phyloP scores from a whole-genome alignment of 768 basidiomycete species.

The Boletus vinaceobasis region DNA sequence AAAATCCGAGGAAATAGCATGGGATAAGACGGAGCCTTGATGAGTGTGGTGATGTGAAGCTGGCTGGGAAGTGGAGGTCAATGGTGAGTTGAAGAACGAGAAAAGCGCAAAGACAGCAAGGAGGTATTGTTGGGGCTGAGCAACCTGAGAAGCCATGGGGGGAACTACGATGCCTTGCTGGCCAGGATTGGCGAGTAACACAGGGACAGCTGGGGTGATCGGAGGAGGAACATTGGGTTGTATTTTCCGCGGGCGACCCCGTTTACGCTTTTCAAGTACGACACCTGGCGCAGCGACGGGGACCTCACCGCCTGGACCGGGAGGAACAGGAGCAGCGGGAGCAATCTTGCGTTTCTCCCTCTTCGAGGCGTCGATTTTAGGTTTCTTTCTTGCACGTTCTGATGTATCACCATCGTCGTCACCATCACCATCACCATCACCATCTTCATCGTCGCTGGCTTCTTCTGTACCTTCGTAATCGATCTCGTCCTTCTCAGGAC shows the following conservation, averaged over 20 bases:
- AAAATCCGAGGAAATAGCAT: slow-evolving; percentile 23
- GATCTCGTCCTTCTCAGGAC: slow-evolving; percentile 72
- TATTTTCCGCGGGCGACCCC: slow-evolving; percentile 78
- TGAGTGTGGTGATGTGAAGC: slow-evolving; percentile 44
- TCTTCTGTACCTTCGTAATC: slow-evolving; percentile 42
- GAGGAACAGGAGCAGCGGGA: slow-evolving; percentile 22
- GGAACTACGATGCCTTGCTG: slow-evolving; percentile 15
- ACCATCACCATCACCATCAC: slow-evolving; percentile 35
- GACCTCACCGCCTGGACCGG: slow-evolving; percentile 18
- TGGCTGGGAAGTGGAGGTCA: slow-evolving; percentile 42
- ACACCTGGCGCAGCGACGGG: slow-evolving; percentile 29
- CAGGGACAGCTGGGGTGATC: slow-evolving; percentile 23
- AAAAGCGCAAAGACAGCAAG: slow-evolving; percentile 82
- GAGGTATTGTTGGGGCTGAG: slow-evolving; percentile 57
- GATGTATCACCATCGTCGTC: slow-evolving; percentile 38
- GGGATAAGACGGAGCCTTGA: slow-evolving; percentile 55
- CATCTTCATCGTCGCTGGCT: slow-evolving; percentile 42
- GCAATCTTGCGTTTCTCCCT: slow-evolving; percentile 42
- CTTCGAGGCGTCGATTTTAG: slow-evolving; percentile 45
- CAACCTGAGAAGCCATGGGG: slow-evolving; percentile 8
- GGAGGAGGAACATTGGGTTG: slow-evolving; percentile 43
- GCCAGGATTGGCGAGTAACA: slow-evolving; percentile 14
- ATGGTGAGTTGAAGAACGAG: slow-evolving; percentile 79
- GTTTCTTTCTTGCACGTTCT: slow-evolving; percentile 59
- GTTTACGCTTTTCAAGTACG: slow-evolving; percentile 75